Evolutionary conservation across 1,284 basidiomycete species (phyloP), one percentile per base, ranked within the genome.

Genomic region (Rhodotorula sp.): DNA sequence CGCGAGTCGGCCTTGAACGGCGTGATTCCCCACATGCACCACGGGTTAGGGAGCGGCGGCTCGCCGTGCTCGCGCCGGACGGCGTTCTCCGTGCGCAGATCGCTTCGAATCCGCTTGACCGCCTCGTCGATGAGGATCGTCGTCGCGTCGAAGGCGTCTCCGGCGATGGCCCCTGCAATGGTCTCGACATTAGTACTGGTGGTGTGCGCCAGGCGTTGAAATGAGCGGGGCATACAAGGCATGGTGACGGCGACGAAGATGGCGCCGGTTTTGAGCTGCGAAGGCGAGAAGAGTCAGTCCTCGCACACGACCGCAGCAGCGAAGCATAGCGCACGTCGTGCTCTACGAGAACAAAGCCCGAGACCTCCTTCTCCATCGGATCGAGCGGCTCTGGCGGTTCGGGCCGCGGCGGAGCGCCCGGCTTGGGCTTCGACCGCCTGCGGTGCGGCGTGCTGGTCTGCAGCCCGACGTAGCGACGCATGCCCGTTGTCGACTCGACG

Each of bases 331-430:
- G 44, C 34, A 64, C 45, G n/a, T 69, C 71, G 34, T 68, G 64
- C 67, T 72, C 71, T 56, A 68, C 54, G 41, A 72, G 60, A 34
- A 68, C n/a, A 59, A 72, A 72, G 2, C 71, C 71, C 41, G 60
- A 57, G 27, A 72, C 52, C 44, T 65, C 64, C 60, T 63, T 62
- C 44, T 62, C 71, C 50, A 66, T 55, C 21, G 44, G 50, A 27
- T 66, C 65, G 44, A 48, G 42, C 9, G 42, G 19, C 44, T 44
- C 52, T 7, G 49, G 57, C 42, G 58, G 58, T 10, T 61, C 65
- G 1, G 61, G 55, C 45, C 59, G 56, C 19, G 60, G 59, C 16
- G 48, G 17, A 12, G 66, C 59, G 12, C 60, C 66, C 13, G 56
- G 23, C 57, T 71, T 71, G 4, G 64, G 61, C 52, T 71, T 71